Conservation (phyloP, 2,329 filamentous ascomycete species). For the Gliomastix tumulicola region DNA sequence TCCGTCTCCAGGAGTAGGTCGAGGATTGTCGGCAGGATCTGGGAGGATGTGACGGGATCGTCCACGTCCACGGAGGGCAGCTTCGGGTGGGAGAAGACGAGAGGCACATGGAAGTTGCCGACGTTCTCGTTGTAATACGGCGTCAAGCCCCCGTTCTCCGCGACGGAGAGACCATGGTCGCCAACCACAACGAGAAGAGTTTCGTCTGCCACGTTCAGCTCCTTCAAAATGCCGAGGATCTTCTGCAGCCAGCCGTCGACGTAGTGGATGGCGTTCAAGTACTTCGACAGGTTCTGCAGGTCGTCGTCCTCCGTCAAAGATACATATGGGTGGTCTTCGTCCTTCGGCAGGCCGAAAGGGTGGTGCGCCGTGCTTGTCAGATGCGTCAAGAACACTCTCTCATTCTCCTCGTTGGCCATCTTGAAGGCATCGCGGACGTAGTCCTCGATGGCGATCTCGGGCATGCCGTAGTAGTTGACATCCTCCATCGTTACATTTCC, state of each 20-base stretch:
- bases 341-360: constrained; percentile 20
- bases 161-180: constrained; percentile 23
- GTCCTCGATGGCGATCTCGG: constrained; percentile 19
- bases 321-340: constrained; percentile 15
- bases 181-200: constrained; percentile 22
- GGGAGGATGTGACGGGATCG: constrained; percentile 21
- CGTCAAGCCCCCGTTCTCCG: constrained; percentile 18
- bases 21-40: constrained; percentile 24
- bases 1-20: constrained; percentile 23
- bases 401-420: constrained; percentile 17
- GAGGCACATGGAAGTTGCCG: constrained; percentile 22
- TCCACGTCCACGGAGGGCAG: constrained; percentile 20
- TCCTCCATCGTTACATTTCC: constrained; percentile 18
- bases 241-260: constrained; percentile 22
- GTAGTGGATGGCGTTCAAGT: constrained; percentile 22
- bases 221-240: constrained; percentile 19
- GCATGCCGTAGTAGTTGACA: constrained; percentile 25
- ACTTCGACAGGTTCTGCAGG: constrained; percentile 20
- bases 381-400: constrained; percentile 24
- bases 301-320: constrained; percentile 16
- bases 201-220: constrained; percentile 21
- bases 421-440: constrained; percentile 23
- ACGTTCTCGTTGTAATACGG: constrained; percentile 24
- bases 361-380: constrained; percentile 27
- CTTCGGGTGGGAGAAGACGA: constrained; percentile 22